These are phyloP conservation scores for Botrytis aclada DNA, from an alignment of 2,329 filamentous ascomycete species.

Conservation along the genomic window DNA sequence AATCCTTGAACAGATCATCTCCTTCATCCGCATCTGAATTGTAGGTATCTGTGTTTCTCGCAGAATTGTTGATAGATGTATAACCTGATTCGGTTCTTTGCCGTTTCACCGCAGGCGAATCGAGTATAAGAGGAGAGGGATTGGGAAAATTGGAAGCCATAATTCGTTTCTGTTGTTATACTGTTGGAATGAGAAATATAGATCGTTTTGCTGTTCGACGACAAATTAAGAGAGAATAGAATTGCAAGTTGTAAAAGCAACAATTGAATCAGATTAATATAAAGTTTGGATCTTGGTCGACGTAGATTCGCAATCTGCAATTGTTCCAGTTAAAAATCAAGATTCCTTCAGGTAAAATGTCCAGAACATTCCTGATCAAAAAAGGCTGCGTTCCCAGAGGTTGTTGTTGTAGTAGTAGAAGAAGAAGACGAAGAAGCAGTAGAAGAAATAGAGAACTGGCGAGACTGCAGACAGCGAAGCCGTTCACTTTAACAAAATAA, in stretches of 20 bases:
- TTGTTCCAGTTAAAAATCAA: not conserved
- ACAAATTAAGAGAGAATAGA: not conserved
- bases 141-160: slow-evolving; percentile 28
- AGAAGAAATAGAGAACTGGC: not conserved
- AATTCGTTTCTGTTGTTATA: not conserved
- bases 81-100: slow-evolving; percentile 37
- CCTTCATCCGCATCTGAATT: slow-evolving; percentile 45
- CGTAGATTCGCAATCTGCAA: not conserved
- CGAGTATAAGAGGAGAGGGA: slow-evolving; percentile 20
- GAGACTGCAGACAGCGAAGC: not conserved
- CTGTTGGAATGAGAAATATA: not conserved
- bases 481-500: not conserved
- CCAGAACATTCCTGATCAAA: not conserved
- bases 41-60: slow-evolving; percentile 31
- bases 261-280: not conserved
- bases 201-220: not conserved
- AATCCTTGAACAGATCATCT: slow-evolving; percentile 49
- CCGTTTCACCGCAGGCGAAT: slow-evolving; percentile 36
- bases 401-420: not conserved
- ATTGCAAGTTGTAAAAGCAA: not conserved
- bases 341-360: not conserved
- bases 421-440: not conserved
- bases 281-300: not conserved
- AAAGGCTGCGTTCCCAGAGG: not conserved
- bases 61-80: slow-evolving; percentile 31